A percentile compares a stretch with the other conserved stretches of the same genome.
These are phyloP conservation scores for Lipomyces lipofer DNA, from an alignment of 805 yeast species.

Conservation along the genomic window DNA sequence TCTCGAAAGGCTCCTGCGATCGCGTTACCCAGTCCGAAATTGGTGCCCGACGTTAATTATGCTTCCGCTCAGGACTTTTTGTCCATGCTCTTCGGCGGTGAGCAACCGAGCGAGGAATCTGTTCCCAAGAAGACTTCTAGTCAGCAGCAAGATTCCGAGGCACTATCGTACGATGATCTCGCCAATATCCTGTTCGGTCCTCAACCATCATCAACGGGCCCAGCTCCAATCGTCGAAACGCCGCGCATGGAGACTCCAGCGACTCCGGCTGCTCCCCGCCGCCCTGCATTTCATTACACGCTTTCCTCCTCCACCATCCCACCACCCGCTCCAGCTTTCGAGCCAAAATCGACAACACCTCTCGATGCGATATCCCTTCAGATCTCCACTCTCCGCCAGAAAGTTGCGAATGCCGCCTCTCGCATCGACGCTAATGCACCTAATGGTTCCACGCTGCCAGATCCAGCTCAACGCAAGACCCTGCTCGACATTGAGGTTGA, in stretches of 20 bases:
- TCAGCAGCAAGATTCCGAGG: neutral
- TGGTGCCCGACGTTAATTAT: conserved; percentile 26
- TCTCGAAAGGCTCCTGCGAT: neutral
- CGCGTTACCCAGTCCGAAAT: conserved; percentile 14
- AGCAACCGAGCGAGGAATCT: neutral
- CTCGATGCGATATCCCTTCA: conserved; percentile 4
- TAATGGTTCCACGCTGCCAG: neutral
- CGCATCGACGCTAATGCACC: conserved; percentile 9
- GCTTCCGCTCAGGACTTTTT: conserved; percentile 26
- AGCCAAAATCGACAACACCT: neutral
- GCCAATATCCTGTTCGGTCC: conserved; percentile 14
- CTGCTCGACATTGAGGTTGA: conserved; percentile 27
- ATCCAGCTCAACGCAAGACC: conserved; percentile 1
- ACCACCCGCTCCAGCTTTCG: neutral
- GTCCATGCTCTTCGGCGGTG: conserved; percentile 22
- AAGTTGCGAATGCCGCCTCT: conserved; percentile 6
- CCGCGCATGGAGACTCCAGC: neutral
- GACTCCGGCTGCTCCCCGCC: conserved; percentile 14
- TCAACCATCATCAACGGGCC: neutral
- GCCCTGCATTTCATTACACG: conserved; percentile 28
- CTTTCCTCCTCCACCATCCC: conserved; percentile 9
- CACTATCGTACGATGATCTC: conserved; percentile 7
- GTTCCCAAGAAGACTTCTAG: neutral
- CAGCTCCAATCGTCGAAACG: neutral
- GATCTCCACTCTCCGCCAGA: conserved; percentile 2